Percentiles rank a stretch among this genome's conserved stretches.
phyloP scores from a whole-genome alignment of 2,329 filamentous ascomycete species.

The Diaporthe sp. region DNA sequence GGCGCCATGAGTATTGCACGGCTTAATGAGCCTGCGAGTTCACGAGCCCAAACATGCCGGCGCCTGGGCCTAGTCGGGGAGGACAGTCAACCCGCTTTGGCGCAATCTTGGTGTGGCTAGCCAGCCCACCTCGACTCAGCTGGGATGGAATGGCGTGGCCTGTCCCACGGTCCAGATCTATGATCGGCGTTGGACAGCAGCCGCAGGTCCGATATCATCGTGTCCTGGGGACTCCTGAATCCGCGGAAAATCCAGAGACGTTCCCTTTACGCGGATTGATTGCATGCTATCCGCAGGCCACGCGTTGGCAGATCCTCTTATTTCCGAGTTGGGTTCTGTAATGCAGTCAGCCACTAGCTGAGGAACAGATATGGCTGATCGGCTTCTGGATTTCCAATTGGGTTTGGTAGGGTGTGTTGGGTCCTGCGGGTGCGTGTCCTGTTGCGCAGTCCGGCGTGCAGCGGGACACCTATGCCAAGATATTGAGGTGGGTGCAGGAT shows the following conservation, averaged over 20 bases:
- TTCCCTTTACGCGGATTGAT: conserved; percentile 9
- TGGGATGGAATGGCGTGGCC: conserved; percentile 1
- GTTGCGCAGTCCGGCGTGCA: conserved; percentile 10
- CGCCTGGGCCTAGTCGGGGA: conserved; percentile 4
- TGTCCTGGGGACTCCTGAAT: background rate
- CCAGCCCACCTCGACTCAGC: conserved; percentile 22
- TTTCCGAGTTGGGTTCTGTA: conserved; percentile 19
- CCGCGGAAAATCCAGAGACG: background rate
- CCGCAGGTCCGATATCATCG: background rate
- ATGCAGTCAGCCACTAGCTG: conserved; percentile 31
- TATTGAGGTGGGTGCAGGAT: background rate
- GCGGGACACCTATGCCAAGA: background rate
- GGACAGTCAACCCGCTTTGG: conserved; percentile 11
- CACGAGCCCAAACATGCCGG: background rate
- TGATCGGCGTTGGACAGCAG: background rate
- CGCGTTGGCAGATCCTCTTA: conserved; percentile 24
- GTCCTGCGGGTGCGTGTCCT: conserved; percentile 15
- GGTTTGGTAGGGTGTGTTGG: background rate
- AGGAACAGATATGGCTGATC: conserved; percentile 19
- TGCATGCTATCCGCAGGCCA: conserved; percentile 15
- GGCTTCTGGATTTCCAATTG: background rate
- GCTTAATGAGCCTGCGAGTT: background rate
- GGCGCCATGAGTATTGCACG: background rate
- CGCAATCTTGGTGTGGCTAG: background rate
- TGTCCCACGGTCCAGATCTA: background rate